Evolutionary conservation across 371 early-diverging fungal genomes (phyloP), one percentile per base, ranked within the genome.

Genomic region (Nematocida displodere): DNA sequence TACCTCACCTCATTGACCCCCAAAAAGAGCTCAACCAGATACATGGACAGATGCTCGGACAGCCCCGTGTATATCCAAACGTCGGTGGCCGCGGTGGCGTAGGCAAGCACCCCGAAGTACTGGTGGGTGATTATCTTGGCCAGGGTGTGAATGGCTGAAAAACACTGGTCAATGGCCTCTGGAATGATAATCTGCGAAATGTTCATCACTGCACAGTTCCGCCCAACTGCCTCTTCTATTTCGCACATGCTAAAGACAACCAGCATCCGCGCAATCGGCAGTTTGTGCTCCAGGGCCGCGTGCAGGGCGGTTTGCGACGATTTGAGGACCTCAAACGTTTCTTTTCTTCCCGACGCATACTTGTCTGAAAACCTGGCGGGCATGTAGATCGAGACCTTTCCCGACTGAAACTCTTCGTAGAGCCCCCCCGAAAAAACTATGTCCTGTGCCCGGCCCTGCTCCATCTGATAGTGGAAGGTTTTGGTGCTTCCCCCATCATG

Each of bases 1-100:
- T 75, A 82, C 24, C 80, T 54, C 75, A 80, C 78, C 54, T 82
- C 82, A 50, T 82, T 85, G 20, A 68, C 78, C 42, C 85, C 85
- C 17, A 85, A 59, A 29, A 85, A 58, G 37, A 76, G 40, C 34
- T 77, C 77, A 5, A 76, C 28, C 48, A 68, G 61, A 54, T 77
- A 61, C 52, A 80, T 79, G 7, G 49, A 40, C 17, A 83, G 39
- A 58, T 85, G 81, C 56, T 80, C 82, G 11, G 37, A 36, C 15
- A 83, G 48, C 31, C 85, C 85, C 15, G 48, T 46, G 52, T 62
- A 71, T 40, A 84, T 76, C 84, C 84, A 79, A 8, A 8, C 17
- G 47, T 79, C 79, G 11, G 29, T 20, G 11, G 34, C 71, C n/a
- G 54, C 61, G 31, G 76, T 77, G 24, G 66, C 28, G 31, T 26